Conservation (phyloP, 768 basidiomycete genomes). For the Boletus speciosus region DNA sequence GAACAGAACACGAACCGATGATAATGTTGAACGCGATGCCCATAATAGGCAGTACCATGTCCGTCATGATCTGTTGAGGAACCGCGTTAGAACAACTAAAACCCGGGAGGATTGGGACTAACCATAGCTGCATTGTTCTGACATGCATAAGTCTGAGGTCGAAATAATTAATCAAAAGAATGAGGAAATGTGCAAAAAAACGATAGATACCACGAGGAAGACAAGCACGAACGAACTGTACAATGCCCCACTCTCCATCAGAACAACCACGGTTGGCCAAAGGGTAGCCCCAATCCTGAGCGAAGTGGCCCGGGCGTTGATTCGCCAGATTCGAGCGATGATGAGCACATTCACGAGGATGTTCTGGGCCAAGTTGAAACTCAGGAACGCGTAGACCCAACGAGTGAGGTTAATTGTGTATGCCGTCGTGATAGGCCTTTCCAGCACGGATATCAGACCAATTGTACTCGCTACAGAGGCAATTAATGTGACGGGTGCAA, state of each 20-base stretch:
- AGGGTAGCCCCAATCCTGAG: neutral
- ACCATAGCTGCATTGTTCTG: slow-evolving; percentile 6
- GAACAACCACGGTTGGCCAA: slow-evolving; percentile 1
- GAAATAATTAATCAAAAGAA: neutral
- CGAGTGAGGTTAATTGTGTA: neutral
- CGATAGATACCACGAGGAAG: slow-evolving; percentile 1
- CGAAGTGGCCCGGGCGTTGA: neutral
- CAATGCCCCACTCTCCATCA: slow-evolving; percentile 9
- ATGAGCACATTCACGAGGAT: slow-evolving; percentile 6
- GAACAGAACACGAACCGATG: slow-evolving; percentile 1
- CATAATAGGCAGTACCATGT: slow-evolving; percentile 6
- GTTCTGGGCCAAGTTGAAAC: slow-evolving; percentile 8
- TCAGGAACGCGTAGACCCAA: slow-evolving; percentile 5
- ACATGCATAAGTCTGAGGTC: neutral
- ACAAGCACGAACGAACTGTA: slow-evolving; percentile 5
- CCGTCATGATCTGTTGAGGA: slow-evolving; percentile 4
- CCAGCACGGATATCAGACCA: neutral
- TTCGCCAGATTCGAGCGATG: slow-evolving; percentile 4
- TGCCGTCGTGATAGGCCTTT: neutral
- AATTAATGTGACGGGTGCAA: neutral
- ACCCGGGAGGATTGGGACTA: neutral
- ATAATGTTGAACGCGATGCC: slow-evolving; percentile 9
- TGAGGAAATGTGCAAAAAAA: neutral
- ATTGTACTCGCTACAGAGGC: neutral
- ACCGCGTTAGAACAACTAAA: neutral